Conservation (phyloP, 1,284 basidiomycete genomes). For the Cryptococcus sp. region DNA sequence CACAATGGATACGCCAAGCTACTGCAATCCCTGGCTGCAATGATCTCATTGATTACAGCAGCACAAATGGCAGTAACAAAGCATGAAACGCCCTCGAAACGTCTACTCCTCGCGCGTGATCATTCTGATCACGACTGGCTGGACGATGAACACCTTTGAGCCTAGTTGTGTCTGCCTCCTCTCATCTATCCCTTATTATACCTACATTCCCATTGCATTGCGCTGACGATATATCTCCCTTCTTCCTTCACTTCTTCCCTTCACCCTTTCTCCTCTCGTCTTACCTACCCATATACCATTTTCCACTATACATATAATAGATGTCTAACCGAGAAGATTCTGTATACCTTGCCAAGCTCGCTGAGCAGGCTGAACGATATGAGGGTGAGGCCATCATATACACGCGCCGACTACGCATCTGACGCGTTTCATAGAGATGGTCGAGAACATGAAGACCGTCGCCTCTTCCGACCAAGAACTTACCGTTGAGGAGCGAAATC, state of each 20-base stretch:
- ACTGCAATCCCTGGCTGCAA: too few species aligned
- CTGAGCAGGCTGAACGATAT: conserved; percentile 97
- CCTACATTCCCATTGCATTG: too few species aligned
- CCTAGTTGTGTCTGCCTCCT: too few species aligned
- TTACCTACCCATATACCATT: neutral
- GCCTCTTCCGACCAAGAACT: conserved; percentile 96
- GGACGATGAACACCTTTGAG: too few species aligned
- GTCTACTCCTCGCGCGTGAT: too few species aligned
- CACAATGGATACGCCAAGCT: too few species aligned
- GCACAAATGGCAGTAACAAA: too few species aligned
- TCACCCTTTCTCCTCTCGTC: neutral
- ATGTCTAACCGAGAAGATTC: conserved; percentile 92
- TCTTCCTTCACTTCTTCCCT: neutral
- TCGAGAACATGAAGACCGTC: conserved; percentile 98
- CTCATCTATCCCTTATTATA: too few species aligned
- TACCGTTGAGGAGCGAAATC: conserved; percentile 98
- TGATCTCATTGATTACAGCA: too few species aligned
- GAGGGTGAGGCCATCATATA: conserved; percentile 64
- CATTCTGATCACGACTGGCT: too few species aligned
- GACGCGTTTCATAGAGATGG: conserved; percentile 68
- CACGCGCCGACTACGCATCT: neutral
- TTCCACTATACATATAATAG: conserved; percentile 34
- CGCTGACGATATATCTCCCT: neutral
- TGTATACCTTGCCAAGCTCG: conserved; percentile 99
- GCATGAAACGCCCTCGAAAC: too few species aligned